Base-by-base conservation (phyloP, 2,329 filamentous ascomycete genomes). In the Eutypella sp. region DNA sequence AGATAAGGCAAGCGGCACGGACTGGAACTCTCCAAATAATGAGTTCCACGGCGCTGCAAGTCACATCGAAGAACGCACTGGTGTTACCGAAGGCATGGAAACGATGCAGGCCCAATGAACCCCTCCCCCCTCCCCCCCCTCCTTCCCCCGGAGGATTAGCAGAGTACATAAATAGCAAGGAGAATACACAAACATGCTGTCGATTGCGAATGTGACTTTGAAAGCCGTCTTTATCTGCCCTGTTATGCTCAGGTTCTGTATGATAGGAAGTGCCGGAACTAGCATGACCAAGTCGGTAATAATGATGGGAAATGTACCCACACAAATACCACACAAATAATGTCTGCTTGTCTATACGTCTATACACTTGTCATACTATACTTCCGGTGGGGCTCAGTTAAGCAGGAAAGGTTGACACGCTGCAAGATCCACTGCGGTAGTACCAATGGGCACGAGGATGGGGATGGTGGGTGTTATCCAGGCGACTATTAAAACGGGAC, bases 271-370 rank as follows among this genome's bases (percentile, higher is more conserved):
- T 3, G 67, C 66, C 7, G 68, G 48, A 2, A 60, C 19, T 1
- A 68, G 51, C 43, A 70, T 51, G 4, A 62, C 49, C 4, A 60
- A 46, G 46, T 69, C 65, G 18, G 67, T 65, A 6, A 61, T 40
- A n/a, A 68, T 65, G 43, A 67, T 67, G 5, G 64, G 62, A 19
- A 67, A 59, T 42, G 55, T 60, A 42, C 47, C 55, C n/a, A n/a
- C n/a, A n/a, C n/a, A n/a, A n/a, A n/a, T n/a, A n/a, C 57, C 58
- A 65, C 6, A 59, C 47, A 36, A 56, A 63, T 13, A 63, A 45
- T 0, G 51, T 47, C 38, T 62, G 51, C 36, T 53, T 57, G 38
- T 63, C 41, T 36, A 65, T 50, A 39, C 61, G 38, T 63, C 41
- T 36, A 65, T 50, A 39, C 61, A 65, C 1, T 54, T 27, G 1